phyloP scores from a whole-genome alignment of 306 rosid species.

The Rosa persica region DNA sequence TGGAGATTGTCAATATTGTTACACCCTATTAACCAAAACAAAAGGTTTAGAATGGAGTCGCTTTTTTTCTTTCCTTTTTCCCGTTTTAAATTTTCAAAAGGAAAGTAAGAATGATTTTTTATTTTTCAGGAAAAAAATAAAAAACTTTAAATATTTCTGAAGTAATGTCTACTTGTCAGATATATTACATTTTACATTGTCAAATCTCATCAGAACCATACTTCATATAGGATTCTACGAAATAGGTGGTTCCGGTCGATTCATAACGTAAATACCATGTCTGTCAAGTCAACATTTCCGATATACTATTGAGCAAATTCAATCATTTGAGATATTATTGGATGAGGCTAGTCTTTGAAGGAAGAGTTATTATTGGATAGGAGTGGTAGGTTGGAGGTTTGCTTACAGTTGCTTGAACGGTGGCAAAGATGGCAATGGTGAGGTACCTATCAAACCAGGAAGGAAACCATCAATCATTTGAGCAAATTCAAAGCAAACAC shows the following conservation, averaged over 20 bases:
- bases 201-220: not conserved
- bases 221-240: not conserved
- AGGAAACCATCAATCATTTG: not conserved
- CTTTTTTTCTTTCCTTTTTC: not conserved
- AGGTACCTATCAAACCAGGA: constrained; percentile 52
- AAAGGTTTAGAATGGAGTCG: not conserved
- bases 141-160: too few species aligned
- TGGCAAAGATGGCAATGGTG: constrained; percentile 78
- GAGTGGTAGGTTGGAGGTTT: not conserved
- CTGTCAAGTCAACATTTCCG: not conserved
- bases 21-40: constrained; percentile 59
- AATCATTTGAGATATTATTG: not conserved
- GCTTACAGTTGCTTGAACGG: constrained; percentile 83
- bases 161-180: not conserved
- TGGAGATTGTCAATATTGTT: constrained; percentile 73
- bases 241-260: not conserved
- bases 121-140: too few species aligned
- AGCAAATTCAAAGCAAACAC: not conserved
- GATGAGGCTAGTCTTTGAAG: not conserved
- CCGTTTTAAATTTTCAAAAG: too few species aligned
- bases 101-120: too few species aligned
- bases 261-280: not conserved
- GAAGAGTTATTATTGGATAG: not conserved
- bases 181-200: not conserved
- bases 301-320: not conserved